Evolutionary conservation across 2,329 filamentous ascomycete genomes (phyloP).

Genomic region (Teratosphaeria viscida): DNA sequence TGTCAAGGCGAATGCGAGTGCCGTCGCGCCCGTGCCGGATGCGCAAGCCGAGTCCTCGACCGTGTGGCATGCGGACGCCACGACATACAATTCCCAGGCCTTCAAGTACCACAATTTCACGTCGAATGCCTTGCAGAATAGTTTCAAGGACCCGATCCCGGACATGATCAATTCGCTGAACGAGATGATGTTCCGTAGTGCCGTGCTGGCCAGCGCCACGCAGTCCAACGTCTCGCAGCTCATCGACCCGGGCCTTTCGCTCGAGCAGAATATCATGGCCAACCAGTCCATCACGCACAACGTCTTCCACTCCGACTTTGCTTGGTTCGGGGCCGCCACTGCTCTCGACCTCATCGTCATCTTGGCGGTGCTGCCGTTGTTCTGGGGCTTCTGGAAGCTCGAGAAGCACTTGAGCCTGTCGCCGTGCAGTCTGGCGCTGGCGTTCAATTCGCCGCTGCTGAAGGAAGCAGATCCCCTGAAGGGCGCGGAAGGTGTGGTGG

Average conservation of each 20-base stretch:
- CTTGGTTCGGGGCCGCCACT: slow-evolving; percentile 7
- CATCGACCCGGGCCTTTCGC: slow-evolving; percentile 3
- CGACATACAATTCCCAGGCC: neutral
- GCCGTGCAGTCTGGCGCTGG: slow-evolving; percentile 1
- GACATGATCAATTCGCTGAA: slow-evolving; percentile 5
- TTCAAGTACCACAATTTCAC: neutral
- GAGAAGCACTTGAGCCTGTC: neutral
- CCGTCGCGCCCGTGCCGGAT: neutral
- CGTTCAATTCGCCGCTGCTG: slow-evolving; percentile 3
- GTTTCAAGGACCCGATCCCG: slow-evolving; percentile 3
- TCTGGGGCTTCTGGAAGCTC: slow-evolving; percentile 11
- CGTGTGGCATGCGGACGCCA: neutral
- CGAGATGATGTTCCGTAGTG: slow-evolving; percentile 6
- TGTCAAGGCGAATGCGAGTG: slow-evolving; percentile 1
- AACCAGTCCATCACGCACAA: slow-evolving; percentile 5
- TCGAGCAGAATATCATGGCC: slow-evolving; percentile 2
- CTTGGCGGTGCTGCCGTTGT: slow-evolving; percentile 6
- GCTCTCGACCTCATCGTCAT: slow-evolving; percentile 5
- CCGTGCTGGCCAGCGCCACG: neutral
- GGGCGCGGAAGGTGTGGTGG: neutral
- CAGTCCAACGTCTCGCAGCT: neutral
- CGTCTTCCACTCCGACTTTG: slow-evolving; percentile 8
- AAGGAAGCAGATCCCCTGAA: neutral
- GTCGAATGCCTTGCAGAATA: neutral
- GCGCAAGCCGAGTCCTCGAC: neutral